Evolutionary conservation across 768 basidiomycete species (phyloP).

Genomic region (Boletus bicolor): DNA sequence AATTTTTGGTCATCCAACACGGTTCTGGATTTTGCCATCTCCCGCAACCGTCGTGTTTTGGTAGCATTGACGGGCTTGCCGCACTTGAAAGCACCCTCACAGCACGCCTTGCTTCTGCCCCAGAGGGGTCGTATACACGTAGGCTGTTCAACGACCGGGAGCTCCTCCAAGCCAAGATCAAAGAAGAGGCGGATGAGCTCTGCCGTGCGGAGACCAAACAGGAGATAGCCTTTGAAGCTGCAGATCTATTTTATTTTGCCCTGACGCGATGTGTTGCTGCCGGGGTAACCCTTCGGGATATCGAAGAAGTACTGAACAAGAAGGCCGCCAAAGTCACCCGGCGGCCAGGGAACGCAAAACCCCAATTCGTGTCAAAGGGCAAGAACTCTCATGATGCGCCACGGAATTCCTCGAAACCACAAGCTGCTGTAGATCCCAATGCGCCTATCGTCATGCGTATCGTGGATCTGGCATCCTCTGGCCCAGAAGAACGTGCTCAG

Average conservation of each 20-base stretch:
- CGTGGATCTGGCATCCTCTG: conserved; percentile 50
- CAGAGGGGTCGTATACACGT: conserved; percentile 89
- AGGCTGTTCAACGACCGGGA: conserved; percentile 78
- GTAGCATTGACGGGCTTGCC: conserved; percentile 70
- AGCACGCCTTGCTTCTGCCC: conserved; percentile 69
- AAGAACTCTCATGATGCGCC: conserved; percentile 24
- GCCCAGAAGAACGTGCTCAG: conserved; percentile 52
- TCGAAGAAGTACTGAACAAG: conserved; percentile 77
- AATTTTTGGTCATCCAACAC: conserved; percentile 87
- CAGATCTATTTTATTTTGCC: conserved; percentile 92
- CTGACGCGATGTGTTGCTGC: conserved; percentile 79
- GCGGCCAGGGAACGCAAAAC: conserved; percentile 89
- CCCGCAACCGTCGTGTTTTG: conserved; percentile 84
- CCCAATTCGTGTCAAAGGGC: conserved; percentile 52
- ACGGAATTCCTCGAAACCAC: conserved; percentile 27
- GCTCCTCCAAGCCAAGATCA: conserved; percentile 89
- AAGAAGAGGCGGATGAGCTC: conserved; percentile 98
- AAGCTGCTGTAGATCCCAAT: conserved; percentile 28
- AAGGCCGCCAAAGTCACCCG: conserved; percentile 87
- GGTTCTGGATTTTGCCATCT: conserved; percentile 95
- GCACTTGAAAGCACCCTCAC: conserved; percentile 78
- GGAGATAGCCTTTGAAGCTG: conserved; percentile 92
- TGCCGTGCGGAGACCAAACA: conserved; percentile 74
- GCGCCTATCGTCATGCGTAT: conserved; percentile 76
- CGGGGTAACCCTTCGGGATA: conserved; percentile 79